phyloP scores from a whole-genome alignment of 768 basidiomycete species.

The Cystobasidium onofrii region DNA sequence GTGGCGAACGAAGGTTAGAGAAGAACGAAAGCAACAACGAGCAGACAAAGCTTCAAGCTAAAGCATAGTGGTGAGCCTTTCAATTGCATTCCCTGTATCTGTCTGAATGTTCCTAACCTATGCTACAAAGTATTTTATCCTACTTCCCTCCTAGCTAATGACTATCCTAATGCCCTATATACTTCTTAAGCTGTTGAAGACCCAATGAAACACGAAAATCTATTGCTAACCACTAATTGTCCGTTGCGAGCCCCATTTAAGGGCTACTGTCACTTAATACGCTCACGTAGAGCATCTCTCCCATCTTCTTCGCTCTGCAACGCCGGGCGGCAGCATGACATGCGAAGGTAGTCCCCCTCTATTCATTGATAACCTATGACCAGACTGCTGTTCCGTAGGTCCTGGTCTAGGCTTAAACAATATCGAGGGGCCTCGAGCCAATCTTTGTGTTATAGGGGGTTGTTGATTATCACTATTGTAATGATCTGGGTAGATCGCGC shows the following conservation, averaged over 20 bases:
- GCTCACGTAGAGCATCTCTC: conserved; percentile 29
- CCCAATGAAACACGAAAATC: neutral
- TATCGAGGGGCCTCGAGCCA: neutral
- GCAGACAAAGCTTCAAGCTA: too few species aligned
- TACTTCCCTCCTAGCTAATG: too few species aligned
- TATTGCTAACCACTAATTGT: neutral
- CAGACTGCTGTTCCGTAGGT: conserved; percentile 1
- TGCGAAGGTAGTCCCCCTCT: neutral
- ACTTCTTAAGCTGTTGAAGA: too few species aligned
- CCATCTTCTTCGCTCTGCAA: conserved; percentile 21
- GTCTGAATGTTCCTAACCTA: too few species aligned
- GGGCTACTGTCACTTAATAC: neutral
- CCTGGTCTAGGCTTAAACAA: conserved; percentile 11
- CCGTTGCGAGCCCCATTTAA: neutral
- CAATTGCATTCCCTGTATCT: too few species aligned
- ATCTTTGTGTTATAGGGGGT: neutral
- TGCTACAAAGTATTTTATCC: too few species aligned
- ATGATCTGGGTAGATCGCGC: neutral
- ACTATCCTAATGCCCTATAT: too few species aligned
- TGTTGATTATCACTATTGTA: neutral
- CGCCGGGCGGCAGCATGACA: conserved; percentile 1
- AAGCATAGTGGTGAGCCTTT: too few species aligned
- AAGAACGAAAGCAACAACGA: too few species aligned
- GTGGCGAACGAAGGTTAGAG: too few species aligned
- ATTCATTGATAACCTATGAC: neutral